Evolutionary conservation across 78 protist species (phyloP).

Genomic region (Trichosphaerium sp.): DNA sequence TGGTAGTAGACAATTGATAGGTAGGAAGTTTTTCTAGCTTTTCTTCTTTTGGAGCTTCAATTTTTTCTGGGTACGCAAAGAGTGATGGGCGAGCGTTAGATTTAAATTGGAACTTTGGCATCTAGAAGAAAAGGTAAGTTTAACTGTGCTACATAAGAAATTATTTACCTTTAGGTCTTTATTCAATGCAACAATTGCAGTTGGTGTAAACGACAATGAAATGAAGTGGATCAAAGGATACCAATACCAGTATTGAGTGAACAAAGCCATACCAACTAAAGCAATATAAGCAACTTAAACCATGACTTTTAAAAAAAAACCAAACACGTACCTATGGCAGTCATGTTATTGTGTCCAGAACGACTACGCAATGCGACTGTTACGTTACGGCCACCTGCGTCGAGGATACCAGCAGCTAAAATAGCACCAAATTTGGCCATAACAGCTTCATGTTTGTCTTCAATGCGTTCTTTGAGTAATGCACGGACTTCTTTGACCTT

Average conservation of each 20-base stretch:
- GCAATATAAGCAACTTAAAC: constrained; percentile 23
- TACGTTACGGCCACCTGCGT: constrained; percentile 96
- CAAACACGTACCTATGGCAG: constrained; percentile 64
- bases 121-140: neutral
- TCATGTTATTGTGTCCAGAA: constrained; percentile 50
- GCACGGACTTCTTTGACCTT: constrained; percentile 30
- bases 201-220: constrained; percentile 88
- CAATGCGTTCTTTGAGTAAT: constrained; percentile 18
- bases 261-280: constrained; percentile 82
- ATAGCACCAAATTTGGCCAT: constrained; percentile 93
- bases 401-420: constrained; percentile 91
- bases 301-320: constrained; percentile 79
- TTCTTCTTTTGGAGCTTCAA: constrained; percentile 17
- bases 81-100: constrained; percentile 51
- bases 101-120: neutral
- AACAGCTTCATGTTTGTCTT: constrained; percentile 77
- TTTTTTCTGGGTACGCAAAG: constrained; percentile 72
- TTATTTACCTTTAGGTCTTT: constrained; percentile 54
- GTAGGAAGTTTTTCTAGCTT: constrained; percentile 29
- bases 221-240: constrained; percentile 84
- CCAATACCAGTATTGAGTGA: constrained; percentile 97
- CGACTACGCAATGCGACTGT: constrained; percentile 61
- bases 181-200: constrained; percentile 85
- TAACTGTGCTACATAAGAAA: neutral
- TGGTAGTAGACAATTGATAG: neutral